Conservation (phyloP, 129 eudicot species). For the Erigeron canadensis region DNA sequence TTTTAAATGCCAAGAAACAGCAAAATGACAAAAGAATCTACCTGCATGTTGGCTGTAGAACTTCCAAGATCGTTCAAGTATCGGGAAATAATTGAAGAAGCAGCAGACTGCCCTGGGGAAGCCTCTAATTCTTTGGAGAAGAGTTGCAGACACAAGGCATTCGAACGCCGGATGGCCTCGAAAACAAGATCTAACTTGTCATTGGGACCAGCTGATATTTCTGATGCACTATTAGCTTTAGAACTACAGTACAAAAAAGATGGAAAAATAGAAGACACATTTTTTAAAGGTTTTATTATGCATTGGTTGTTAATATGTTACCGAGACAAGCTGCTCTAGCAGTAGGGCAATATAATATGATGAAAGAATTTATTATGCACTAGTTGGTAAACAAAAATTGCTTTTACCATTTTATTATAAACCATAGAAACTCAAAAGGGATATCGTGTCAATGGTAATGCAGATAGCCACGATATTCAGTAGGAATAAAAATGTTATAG, state of each 20-base stretch:
- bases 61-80: slow-evolving; percentile 59
- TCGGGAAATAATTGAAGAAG: slow-evolving; percentile 82
- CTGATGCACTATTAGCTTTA: slow-evolving; percentile 55
- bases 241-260: slow-evolving; percentile 36
- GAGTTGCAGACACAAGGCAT: slow-evolving; percentile 80
- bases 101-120: slow-evolving; percentile 87
- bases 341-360: slow-evolving; percentile 1
- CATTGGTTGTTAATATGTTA: slow-evolving; percentile 16
- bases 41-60: slow-evolving; percentile 39
- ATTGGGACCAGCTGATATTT: slow-evolving; percentile 62
- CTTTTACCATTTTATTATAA: slow-evolving; percentile 1
- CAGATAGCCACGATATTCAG: not conserved
- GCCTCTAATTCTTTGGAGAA: slow-evolving; percentile 76
- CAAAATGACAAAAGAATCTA: slow-evolving; percentile 1
- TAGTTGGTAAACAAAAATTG: slow-evolving; percentile 13
- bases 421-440: slow-evolving; percentile 7
- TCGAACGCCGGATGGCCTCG: slow-evolving; percentile 90
- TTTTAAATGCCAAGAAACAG: slow-evolving; percentile 17
- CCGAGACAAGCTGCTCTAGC: not conserved
- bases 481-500: not conserved
- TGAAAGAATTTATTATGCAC: slow-evolving; percentile 10
- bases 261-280: slow-evolving; percentile 22
- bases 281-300: slow-evolving; percentile 21
- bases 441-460: not conserved
- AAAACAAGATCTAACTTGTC: slow-evolving; percentile 67